These are phyloP conservation scores for Pseudogymnoascus sp. DNA, from an alignment of 2,329 filamentous ascomycete species.

Conservation along the genomic window DNA sequence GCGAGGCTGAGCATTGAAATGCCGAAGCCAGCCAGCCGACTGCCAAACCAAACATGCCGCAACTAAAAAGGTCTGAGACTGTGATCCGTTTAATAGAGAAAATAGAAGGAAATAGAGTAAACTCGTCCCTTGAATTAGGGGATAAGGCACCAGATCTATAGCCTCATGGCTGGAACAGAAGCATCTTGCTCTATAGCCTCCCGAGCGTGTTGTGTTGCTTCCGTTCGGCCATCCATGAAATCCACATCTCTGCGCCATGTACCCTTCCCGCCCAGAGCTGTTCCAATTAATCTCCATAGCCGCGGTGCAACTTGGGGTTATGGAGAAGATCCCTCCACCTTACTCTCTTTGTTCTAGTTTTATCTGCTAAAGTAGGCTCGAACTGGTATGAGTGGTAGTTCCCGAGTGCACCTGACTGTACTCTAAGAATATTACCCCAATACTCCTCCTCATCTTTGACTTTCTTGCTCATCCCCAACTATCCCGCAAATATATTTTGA, in stretches of 20 bases:
- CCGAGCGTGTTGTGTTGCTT: background rate
- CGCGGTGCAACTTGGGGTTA: slow-evolving; percentile 9
- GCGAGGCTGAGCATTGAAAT: slow-evolving; percentile 2
- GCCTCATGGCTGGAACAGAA: background rate
- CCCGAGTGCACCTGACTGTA: slow-evolving; percentile 1
- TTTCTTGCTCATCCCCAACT: slow-evolving; percentile 6
- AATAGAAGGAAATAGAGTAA: background rate
- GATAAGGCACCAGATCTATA: background rate
- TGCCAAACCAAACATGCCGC: background rate
- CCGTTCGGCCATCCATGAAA: background rate
- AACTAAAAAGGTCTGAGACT: background rate
- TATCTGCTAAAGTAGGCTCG: background rate
- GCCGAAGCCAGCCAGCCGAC: slow-evolving; percentile 6
- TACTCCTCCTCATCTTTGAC: slow-evolving; percentile 1
- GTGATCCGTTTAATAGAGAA: background rate
- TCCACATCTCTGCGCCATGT: background rate
- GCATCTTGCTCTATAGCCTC: background rate
- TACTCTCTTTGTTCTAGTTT: slow-evolving; percentile 4
- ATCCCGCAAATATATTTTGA: background rate
- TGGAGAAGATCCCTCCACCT: slow-evolving; percentile 9
- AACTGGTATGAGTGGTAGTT: background rate
- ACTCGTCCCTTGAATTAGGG: background rate
- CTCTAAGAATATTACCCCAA: slow-evolving; percentile 5
- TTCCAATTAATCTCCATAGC: slow-evolving; percentile 4
- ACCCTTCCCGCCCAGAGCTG: slow-evolving; percentile 3